Evolutionary conservation across 495 filamentous ascomycete species (phyloP).

Genomic region (Neurospora hispaniola): DNA sequence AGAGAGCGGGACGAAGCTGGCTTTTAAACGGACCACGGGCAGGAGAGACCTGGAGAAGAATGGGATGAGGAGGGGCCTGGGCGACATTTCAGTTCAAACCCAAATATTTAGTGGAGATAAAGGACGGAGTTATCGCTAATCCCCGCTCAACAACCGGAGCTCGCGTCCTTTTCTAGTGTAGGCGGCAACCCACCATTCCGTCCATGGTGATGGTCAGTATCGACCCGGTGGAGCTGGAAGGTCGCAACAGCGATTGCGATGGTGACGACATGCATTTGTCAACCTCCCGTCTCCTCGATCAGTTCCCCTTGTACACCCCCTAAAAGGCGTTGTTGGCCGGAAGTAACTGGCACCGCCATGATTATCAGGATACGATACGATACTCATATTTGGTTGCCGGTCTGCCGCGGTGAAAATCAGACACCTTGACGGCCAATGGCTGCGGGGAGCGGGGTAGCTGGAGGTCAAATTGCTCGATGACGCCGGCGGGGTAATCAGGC

Average conservation of each 20-base stretch:
- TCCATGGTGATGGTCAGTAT: conserved; percentile 1
- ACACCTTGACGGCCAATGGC: neutral
- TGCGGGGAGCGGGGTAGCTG: neutral
- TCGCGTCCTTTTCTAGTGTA: neutral
- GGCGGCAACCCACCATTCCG: neutral
- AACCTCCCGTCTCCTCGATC: neutral
- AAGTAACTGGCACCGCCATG: conserved; percentile 1
- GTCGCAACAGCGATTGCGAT: conserved; percentile 11
- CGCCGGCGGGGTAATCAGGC: neutral
- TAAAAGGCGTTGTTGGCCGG: neutral
- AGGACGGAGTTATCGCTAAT: neutral
- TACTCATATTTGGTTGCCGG: conserved; percentile 2
- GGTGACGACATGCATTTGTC: conserved; percentile 18
- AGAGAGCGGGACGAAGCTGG: neutral
- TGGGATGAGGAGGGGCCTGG: neutral
- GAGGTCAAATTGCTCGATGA: neutral
- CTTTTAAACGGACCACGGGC: neutral
- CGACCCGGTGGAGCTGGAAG: conserved; percentile 1
- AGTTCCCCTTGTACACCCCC: neutral
- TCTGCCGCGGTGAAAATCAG: neutral
- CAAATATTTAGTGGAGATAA: neutral
- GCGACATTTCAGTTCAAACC: neutral
- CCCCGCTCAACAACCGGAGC: neutral
- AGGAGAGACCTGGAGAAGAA: neutral
- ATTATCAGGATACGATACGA: neutral